Evolutionary conservation across 768 basidiomycete genomes (phyloP), one percentile per base, ranked within the genome.

Genomic region (Tricholoma saponaceum): DNA sequence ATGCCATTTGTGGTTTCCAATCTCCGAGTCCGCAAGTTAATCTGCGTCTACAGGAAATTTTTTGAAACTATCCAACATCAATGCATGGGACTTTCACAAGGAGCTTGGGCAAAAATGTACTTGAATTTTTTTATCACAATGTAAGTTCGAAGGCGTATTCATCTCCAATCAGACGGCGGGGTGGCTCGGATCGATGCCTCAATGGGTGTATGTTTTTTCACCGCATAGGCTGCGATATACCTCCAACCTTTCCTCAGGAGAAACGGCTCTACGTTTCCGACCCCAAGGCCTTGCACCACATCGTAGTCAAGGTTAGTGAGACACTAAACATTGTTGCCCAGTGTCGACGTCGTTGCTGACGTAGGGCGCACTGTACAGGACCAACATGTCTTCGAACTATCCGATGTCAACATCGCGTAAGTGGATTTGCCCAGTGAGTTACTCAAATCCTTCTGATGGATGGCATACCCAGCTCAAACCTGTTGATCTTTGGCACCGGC

Each of bases 281-380:
- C 46, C 76, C 74, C 6, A 64, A 66, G 26, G 73, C 76, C 12
- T 30, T 76, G 13, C 64, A 74, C 55, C 65, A 74, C 49, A 67
- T 76, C 26, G 50, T 73, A 13, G 66, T 77, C 49, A 77, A 72
- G 54, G 64, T 61, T 4, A 22, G 75, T 69, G 12, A n/a, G 18
- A 13, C 10, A 6, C 20, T 18, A 28, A 14, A 13, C 5, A 13
- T 33, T 20, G 16, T 46, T 43, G 9, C 49, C 6, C 14, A 14
- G 12, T 2, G 6, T n/a, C n/a, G n/a, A n/a, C n/a, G n/a, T n/a
- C n/a, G 5, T 43, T n/a, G 20, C n/a, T 53, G 4, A 53, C 3
- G 12, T 41, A 3, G 9, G n/a, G 18, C 7, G 30, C 7, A 32
- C n/a, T n/a, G 20, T n/a, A 26, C 30, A 60, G 59, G 59, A 60